Base-by-base conservation (phyloP, 768 basidiomycete species). In the Agrocybe pediades region DNA sequence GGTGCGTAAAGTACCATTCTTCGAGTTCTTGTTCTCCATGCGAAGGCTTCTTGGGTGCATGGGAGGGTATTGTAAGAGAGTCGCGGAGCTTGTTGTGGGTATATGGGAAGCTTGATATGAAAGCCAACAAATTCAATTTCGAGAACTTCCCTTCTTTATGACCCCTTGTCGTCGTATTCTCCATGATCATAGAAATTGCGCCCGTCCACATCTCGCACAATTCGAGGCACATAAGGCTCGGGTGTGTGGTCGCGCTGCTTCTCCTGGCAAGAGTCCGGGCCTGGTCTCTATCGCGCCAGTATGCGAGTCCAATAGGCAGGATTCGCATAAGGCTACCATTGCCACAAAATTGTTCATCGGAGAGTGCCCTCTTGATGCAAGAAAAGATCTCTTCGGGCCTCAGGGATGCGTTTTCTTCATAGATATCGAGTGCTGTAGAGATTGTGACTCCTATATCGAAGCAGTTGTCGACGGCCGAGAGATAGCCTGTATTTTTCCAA, bases 301-400 rank as follows among this genome's bases (percentile, higher is more conserved):
- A 79, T 20, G 72, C 69, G 20, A 81, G 64, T 1, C 71, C 74
- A 1, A 80, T 61, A 6, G 78, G 76, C 5, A 77, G 52, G 30
- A 80, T 63, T n/a, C 79, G 73, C 74, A 79, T 74, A 33, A 81
- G 61, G 48, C 74, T 77, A 9, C 75, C 78, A 56, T 77, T 78
- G 9, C 74, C 74, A 19, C 67, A 65, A 51, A 52, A 71, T 0
- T 51, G 33, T 2, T 69, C 61, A 1, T 55, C 61, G n/a, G 54
- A 49, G 15, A 78, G 55, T n/a, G 65, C 51, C 3, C 53, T 53
- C 13, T 61, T 61, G 50, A 80, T 74, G 13, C 49, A 44, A 27
- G 48, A 36, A 0, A 78, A 62, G 3, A 68, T 69, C 2, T 56
- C 41, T n/a, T 56, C 54, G 6, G 69, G 62, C 27, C 49, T 43